A percentile compares a stretch with the other conserved stretches of the same genome.
Evolutionary conservation across 2,329 filamentous ascomycete genomes (phyloP).

Genomic region (Fusarium nelsonii): DNA sequence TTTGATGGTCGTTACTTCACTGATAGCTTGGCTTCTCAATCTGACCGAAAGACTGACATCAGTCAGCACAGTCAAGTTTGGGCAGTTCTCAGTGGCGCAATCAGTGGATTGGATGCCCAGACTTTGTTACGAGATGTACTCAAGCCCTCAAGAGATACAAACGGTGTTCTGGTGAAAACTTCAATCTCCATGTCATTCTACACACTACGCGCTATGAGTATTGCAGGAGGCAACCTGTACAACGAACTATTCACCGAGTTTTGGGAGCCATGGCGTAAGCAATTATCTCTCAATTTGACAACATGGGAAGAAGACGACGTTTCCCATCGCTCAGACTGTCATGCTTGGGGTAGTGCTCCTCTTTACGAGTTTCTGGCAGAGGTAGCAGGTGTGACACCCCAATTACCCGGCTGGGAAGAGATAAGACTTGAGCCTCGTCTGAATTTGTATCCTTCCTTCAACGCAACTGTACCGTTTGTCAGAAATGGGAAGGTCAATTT

Average conservation of each 20-base stretch:
- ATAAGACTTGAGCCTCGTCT: not conserved
- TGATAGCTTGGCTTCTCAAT: not conserved
- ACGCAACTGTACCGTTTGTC: not conserved
- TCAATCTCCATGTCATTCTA: slow-evolving; percentile 1
- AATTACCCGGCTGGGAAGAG: not conserved
- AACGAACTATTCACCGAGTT: not conserved
- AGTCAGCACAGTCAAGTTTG: slow-evolving; percentile 1
- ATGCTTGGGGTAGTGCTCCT: slow-evolving; percentile 10
- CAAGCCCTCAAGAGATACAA: not conserved
- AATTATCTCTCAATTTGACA: not conserved
- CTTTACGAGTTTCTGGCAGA: not conserved
- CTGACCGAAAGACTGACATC: not conserved
- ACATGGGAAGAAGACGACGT: slow-evolving; percentile 8
- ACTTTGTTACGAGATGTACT: not conserved
- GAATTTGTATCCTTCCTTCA: not conserved
- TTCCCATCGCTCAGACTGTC: not conserved
- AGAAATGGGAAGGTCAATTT: rapidly evolving
- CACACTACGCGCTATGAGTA: not conserved
- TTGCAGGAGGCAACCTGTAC: not conserved
- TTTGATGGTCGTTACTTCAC: not conserved
- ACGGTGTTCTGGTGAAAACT: not conserved
- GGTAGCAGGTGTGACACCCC: not conserved
- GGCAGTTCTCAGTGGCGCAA: not conserved
- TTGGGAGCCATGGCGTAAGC: slow-evolving; percentile 1
- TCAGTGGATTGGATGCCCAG: not conserved